A percentile compares a stretch with the other conserved stretches of the same genome.
phyloP scores from a whole-genome alignment of 1,284 basidiomycete species.

The Leccinum solheimii region DNA sequence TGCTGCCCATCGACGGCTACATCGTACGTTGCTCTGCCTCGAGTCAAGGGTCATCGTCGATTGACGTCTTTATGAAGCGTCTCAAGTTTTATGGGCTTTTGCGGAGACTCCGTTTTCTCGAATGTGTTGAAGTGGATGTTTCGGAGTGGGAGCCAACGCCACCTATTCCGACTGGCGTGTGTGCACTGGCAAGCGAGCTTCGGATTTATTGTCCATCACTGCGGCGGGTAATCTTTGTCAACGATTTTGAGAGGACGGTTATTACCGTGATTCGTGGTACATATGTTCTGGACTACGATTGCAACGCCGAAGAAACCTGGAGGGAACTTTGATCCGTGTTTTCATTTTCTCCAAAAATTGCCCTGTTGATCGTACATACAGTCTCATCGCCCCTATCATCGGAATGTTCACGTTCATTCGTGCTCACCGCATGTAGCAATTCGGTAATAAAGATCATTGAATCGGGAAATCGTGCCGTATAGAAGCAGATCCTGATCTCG shows the following conservation, averaged over 20 bases:
- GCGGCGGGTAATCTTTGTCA: constrained; percentile 53
- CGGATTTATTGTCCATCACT: constrained; percentile 57
- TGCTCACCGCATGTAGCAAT: constrained; percentile 24
- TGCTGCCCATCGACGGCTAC: constrained; percentile 37
- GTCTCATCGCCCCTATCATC: constrained; percentile 5
- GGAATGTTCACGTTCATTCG: constrained; percentile 10
- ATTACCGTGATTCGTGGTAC: constrained; percentile 44
- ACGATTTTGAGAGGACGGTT: constrained; percentile 58
- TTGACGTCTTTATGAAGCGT: constrained; percentile 42
- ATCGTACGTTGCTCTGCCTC: constrained; percentile 46
- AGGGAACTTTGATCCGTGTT: constrained; percentile 43
- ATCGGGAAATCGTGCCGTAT: constrained; percentile 1
- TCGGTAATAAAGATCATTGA: constrained; percentile 7
- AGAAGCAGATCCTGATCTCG: constrained; percentile 4
- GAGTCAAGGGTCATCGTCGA: constrained; percentile 34
- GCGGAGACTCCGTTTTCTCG: constrained; percentile 49
- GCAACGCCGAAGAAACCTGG: constrained; percentile 49
- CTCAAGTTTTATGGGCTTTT: constrained; percentile 60
- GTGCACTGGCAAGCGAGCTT: constrained; percentile 57
- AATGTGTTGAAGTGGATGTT: constrained; percentile 61
- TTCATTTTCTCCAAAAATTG: background rate
- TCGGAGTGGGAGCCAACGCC: constrained; percentile 63
- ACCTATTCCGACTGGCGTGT: constrained; percentile 48
- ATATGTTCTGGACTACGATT: constrained; percentile 44
- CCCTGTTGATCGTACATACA: constrained; percentile 6